Evolutionary conservation across 352 stramenopile species (phyloP).

Genomic region (Phytophthora sp.): DNA sequence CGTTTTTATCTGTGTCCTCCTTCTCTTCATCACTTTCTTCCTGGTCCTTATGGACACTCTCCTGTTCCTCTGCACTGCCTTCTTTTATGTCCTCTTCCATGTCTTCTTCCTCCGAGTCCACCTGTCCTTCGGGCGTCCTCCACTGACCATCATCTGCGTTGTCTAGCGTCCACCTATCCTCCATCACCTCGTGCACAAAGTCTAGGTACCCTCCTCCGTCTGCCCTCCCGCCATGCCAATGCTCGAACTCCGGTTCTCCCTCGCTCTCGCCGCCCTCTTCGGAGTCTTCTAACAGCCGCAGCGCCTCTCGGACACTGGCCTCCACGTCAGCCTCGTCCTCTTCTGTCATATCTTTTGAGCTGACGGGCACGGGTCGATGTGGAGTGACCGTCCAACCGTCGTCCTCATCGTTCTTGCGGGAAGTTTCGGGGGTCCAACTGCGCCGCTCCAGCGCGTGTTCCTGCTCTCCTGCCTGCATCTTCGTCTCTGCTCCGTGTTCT

Average conservation of each 20-base stretch:
- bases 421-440: conserved; percentile 25
- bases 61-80: conserved; percentile 17
- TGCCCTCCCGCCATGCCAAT: not conserved
- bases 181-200: conserved; percentile 59
- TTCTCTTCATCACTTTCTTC: conserved; percentile 8
- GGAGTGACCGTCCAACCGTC: conserved; percentile 45
- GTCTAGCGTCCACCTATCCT: conserved; percentile 40
- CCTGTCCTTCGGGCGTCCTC: conserved; percentile 6
- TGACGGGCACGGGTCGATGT: not conserved
- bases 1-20: too few relatives aligned
- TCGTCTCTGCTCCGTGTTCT: not conserved
- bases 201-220: conserved; percentile 42
- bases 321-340: conserved; percentile 55
- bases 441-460: conserved; percentile 4
- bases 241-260: conserved; percentile 12
- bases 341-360: conserved; percentile 22
- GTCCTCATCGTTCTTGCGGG: conserved; percentile 38
- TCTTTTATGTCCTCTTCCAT: conserved; percentile 8
- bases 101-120: conserved; percentile 17
- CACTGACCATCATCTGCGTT: conserved; percentile 18
- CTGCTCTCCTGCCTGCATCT: not conserved
- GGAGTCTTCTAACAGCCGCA: conserved; percentile 55
- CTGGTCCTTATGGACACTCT: not conserved
- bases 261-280: conserved; percentile 33
- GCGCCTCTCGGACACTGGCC: conserved; percentile 51